Evolutionary conservation across 164 flowering plant species (phyloP), one percentile per base, ranked within the genome.

Genomic region (Umbilicus rupestris): DNA sequence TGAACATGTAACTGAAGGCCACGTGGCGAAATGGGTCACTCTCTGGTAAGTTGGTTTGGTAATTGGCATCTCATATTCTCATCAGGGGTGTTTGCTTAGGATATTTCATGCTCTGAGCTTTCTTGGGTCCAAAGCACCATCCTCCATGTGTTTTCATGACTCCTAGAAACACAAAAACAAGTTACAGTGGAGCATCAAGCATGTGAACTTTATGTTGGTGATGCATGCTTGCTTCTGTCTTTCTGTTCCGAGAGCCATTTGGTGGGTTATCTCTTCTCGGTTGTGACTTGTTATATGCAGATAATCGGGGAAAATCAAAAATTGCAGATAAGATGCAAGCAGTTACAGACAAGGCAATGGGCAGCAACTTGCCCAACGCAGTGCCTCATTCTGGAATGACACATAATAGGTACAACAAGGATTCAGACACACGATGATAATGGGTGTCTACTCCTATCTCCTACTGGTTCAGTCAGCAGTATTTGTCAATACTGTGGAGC

Each of bases 1-100:
- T 63, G 42, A 63, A 39, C 29, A 15, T 37, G 26, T 41, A 37
- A 35, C 16, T n/a, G 19, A 35, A 63, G 22, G 29, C 65, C 42
- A 63, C 20, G 29, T 63, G 65, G 45, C 29, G 17, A 35, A 62
- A 33, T 39, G 44, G 45, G 65, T 37, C 65, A 12, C 29, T 63
- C 60, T 26, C 33, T 24, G 29, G 60, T 55, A 12, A 26, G 19
- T 28, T 3, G 16, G 26, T 10, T 52, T 26, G 5, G 50, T 46
- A 15, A n/a, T 20, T n/a, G 37, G 37, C 37, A 35, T 35, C 37
- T 35, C 37, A 35, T 35, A n/a, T n/a, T n/a, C n/a, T n/a, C n/a
- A n/a, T n/a, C n/a, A n/a, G n/a, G n/a, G 37, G 37, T 7, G 4
- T 35, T 35, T 35, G 37, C 37, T 35, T 55, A 8, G 33, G 60